phyloP scores from a whole-genome alignment of 768 basidiomycete genomes.

The Kwoniella bestiolae region DNA sequence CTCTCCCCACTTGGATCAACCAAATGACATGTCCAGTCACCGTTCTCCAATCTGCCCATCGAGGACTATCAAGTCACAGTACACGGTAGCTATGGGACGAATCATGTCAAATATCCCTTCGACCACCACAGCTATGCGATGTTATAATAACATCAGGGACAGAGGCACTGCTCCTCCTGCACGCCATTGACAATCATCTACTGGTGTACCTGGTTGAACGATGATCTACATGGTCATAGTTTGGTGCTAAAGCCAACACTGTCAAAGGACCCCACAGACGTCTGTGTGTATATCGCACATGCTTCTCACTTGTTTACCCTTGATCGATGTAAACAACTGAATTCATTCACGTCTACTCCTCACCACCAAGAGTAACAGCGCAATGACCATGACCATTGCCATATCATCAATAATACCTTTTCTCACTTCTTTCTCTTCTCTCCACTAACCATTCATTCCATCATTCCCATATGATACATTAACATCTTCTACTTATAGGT shows the following conservation, averaged over 20 bases:
- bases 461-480: not conserved
- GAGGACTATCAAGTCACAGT: no score
- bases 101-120: not conserved
- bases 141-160: not conserved
- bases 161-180: not conserved
- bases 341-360: not conserved
- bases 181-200: not conserved
- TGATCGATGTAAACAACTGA: slow-evolving; percentile 20
- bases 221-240: slow-evolving; percentile 19
- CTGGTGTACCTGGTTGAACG: slow-evolving; percentile 7
- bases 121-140: not conserved
- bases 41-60: no score
- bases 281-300: slow-evolving; percentile 11
- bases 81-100: no score
- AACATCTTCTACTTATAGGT: not conserved
- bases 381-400: not conserved
- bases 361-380: not conserved
- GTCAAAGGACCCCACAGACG: slow-evolving; percentile 5
- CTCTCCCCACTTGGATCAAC: not conserved
- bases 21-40: no score
- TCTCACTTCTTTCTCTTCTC: slow-evolving; percentile 2
- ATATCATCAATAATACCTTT: not conserved
- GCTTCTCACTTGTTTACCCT: not conserved
- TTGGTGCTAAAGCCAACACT: not conserved
- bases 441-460: not conserved